Base-by-base conservation (phyloP, 2,329 filamentous ascomycete species). In the Penicillium freii region DNA sequence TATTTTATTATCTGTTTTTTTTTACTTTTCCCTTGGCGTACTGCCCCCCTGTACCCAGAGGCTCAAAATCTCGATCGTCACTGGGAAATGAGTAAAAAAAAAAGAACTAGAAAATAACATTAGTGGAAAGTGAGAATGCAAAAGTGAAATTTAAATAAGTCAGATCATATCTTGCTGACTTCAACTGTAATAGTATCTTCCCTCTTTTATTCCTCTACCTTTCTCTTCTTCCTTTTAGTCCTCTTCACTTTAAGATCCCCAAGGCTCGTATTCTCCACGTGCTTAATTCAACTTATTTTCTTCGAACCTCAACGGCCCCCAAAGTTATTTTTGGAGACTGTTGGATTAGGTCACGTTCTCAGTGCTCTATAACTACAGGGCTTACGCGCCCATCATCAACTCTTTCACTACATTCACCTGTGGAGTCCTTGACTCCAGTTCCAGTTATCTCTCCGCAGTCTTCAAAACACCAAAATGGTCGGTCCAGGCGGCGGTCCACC, bases 401-500 rank as follows among this genome's bases (percentile, higher is more conserved):
- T 15, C 19, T 17, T 25, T 47, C n/a, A 8, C 42, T 23, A 36
- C 19, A 39, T 10, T 40, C 51, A 40, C 17, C 27, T 54, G 21
- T 31, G 38, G 52, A 43, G 38, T 43, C 29, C 27, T 17, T 34
- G 45, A 43, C 45, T 50, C 21, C 52, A 51, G 15, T 55, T 23
- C 25, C 11, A n/a, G 13, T 27, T 27, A 29, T 31, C n/a, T 11
- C 29, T 25, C 19, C 25, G 38, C 29, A 42, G n/a, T 50, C 39
- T 49, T 23, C 54, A 53, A 45, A 44, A 54, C 23, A 36, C 51
- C 60, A 67, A 40, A 34, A 97, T 97, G 92, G 90, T 92, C 80
- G 91, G 92, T 78, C 91, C 91, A 73, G 92, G 92, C 78, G 92
- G 92, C 82, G 93, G 93, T 81, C 92, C 93, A 75, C 92, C 93